Conservation (phyloP, 108 stramenopile species). For the Cyclostephanos tholiformis region DNA sequence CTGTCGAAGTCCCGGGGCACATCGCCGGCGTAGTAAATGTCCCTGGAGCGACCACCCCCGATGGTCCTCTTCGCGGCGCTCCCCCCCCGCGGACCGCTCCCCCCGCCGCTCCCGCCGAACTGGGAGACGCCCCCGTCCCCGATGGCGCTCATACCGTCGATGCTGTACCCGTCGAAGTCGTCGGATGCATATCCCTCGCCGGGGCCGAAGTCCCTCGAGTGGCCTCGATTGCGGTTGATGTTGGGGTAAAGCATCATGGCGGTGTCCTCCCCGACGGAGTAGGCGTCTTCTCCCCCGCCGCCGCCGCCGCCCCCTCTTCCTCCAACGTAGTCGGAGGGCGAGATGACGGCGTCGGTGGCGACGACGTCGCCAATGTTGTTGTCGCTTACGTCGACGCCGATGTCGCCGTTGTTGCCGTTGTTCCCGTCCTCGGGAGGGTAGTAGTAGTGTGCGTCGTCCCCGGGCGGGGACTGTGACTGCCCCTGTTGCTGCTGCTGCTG, state of each 20-base stretch:
- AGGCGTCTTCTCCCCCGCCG: conserved; percentile 1
- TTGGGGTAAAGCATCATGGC: conserved; percentile 35
- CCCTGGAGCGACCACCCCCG: not conserved
- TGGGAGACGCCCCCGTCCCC: conserved; percentile 8
- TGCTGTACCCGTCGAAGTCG: conserved; percentile 47
- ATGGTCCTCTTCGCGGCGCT: not conserved
- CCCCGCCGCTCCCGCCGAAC: not conserved
- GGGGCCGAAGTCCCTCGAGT: conserved; percentile 24
- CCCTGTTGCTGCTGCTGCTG: not conserved
- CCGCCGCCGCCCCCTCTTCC: not conserved
- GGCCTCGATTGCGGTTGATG: conserved; percentile 27
- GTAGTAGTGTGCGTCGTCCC: conserved; percentile 6
- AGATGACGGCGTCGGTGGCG: not conserved
- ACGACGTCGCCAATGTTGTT: not conserved
- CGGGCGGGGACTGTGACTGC: conserved; percentile 14
- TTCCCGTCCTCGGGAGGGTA: conserved; percentile 5
- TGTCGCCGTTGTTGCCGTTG: not conserved
- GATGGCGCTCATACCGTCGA: conserved; percentile 45
- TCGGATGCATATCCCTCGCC: conserved; percentile 9
- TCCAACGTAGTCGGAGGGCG: not conserved
- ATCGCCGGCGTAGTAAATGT: conserved; percentile 29
- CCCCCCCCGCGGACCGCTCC: not conserved
- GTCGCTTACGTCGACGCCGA: not conserved
- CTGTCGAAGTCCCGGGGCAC: conserved; percentile 38
- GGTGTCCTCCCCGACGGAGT: conserved; percentile 49